Conservation (phyloP, 768 basidiomycete species). For the Russula griseocarnosa region DNA sequence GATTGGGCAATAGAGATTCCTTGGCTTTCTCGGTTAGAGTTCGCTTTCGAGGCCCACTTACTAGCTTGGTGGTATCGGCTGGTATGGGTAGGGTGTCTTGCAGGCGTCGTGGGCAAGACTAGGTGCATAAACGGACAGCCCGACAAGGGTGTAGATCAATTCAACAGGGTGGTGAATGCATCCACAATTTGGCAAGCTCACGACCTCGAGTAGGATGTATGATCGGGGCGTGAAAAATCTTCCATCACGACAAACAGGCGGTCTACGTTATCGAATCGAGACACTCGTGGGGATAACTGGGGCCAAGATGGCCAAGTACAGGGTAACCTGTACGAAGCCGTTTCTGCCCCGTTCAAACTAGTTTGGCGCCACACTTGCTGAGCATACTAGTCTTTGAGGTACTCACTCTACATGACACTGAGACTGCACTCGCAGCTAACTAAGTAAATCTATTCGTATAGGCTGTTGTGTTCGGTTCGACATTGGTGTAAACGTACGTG, state of each 20-base stretch:
- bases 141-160: too few species aligned
- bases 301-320: constrained; percentile 51
- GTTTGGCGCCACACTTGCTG: constrained; percentile 59
- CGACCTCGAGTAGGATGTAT: constrained; percentile 45
- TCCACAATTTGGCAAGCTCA: constrained; percentile 6
- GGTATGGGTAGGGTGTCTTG: too few species aligned
- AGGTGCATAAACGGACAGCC: too few species aligned
- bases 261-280: constrained; percentile 51
- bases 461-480: constrained; percentile 61
- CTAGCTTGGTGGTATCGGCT: too few species aligned
- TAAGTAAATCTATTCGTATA: constrained; percentile 25
- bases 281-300: constrained; percentile 64
- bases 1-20: too few species aligned
- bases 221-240: constrained; percentile 48
- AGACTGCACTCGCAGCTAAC: not conserved
- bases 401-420: not conserved
- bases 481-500: constrained; percentile 55
- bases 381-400: constrained; percentile 44
- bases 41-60: too few species aligned
- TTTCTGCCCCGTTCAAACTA: constrained; percentile 47
- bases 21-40: too few species aligned
- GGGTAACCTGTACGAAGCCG: constrained; percentile 46
- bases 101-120: too few species aligned
- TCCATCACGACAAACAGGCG: constrained; percentile 30
- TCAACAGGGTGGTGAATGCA: too few species aligned